Base-by-base conservation (phyloP, 768 basidiomycete species). In the Gyrodon lividus region DNA sequence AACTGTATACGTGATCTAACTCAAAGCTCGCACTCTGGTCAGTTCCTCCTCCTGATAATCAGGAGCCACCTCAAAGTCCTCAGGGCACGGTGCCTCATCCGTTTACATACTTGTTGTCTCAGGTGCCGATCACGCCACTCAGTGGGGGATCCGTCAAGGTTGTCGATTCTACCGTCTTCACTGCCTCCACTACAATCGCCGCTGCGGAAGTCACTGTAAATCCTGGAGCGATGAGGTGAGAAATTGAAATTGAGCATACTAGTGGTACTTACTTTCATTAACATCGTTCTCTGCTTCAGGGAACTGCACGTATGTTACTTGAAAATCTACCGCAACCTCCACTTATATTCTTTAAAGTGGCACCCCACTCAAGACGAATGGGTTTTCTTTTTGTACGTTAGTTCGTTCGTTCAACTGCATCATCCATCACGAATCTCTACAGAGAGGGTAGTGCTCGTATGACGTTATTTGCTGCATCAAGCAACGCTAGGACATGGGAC, bases 331-430 rank as follows among this genome's bases (percentile, higher is more conserved):
- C 19, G 13, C 22, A 4, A 16, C 8, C 2, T 41, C 10, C 20
- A 9, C 42, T 57, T 17, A 51, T 4, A 3, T 30, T 20, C 24
- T 53, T 26, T n/a, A 8, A 48, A 84, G 84, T 87, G 86, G 86
- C 86, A 87, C 56, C 85, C 86, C 6, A 81, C 79, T 10, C 72
- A 82, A 58, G 81, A 84, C 52, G 84, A 85, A 67, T 86, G 84
- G 84, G 74, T 68, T 43, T 81, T 75, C 63, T 81, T 75, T 76
- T 48, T 84, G 82, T 81, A 61, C 49, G 72, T n/a, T 48, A 46
- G 13, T n/a, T 26, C 35, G 9, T 2, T 5, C 31, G 26, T 28
- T 24, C 7, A 16, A n/a, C 5, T 6, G 35, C 19, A 8, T 12
- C 34, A 5, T 43, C 38, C 24, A 56, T 42, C 23, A 51, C 43